Percentiles rank a stretch among this genome's conserved stretches.
Evolutionary conservation across 139 green algal genomes (phyloP).

Genomic region (Chlamydomonas sphaeroides): DNA sequence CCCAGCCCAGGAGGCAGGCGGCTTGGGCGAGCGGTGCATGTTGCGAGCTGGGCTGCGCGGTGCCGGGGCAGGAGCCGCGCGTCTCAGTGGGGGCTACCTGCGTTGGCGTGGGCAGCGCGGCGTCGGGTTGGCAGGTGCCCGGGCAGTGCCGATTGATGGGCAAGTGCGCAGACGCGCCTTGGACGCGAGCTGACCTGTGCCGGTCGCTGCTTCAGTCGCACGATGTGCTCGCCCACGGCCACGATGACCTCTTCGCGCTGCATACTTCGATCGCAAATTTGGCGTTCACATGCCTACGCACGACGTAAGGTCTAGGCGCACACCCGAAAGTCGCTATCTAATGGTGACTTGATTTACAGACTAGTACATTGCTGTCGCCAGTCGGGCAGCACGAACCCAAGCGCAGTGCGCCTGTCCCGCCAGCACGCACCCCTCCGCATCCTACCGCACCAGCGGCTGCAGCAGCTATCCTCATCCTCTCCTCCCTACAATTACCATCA

Average conservation of each 20-base stretch:
- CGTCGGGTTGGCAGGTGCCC: background rate
- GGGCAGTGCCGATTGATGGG: background rate
- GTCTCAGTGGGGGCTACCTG: background rate
- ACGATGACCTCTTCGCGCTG: constrained; percentile 21
- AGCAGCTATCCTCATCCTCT: too few species aligned
- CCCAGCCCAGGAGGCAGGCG: constrained; percentile 29
- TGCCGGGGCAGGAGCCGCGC: background rate
- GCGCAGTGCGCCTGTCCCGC: too few species aligned
- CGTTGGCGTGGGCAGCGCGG: too few species aligned
- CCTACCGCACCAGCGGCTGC: too few species aligned
- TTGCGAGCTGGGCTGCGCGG: background rate
- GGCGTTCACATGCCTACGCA: too few species aligned
- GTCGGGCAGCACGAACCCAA: too few species aligned
- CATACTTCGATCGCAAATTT: background rate
- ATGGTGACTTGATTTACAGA: too few species aligned
- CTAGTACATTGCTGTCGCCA: too few species aligned
- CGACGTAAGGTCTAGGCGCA: too few species aligned
- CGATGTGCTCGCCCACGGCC: background rate
- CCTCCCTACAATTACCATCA: too few species aligned
- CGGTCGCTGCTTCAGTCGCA: constrained; percentile 11
- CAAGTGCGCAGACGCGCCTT: background rate
- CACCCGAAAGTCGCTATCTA: too few species aligned
- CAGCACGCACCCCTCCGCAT: too few species aligned
- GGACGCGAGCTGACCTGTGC: background rate
- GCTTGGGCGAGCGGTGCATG: background rate